A percentile compares a stretch with the other conserved stretches of the same genome.
Conservation (phyloP, 2,329 filamentous ascomycete genomes). For the Sarocladium oryzae region DNA sequence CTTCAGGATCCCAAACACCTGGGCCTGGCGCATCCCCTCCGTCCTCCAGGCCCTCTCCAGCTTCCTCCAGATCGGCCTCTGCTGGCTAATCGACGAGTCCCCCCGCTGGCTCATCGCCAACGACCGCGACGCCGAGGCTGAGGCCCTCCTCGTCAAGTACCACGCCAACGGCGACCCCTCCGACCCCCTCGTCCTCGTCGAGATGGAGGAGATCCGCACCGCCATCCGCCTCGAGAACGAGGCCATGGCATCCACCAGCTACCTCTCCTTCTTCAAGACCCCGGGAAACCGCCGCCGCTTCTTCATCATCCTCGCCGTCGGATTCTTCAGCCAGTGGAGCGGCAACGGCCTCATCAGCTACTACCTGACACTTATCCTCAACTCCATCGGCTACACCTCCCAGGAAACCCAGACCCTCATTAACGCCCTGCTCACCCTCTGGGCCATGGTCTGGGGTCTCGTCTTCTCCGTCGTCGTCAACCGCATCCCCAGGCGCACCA, state of each 20-base stretch:
- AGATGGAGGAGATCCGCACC: conserved; percentile 43
- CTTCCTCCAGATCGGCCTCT: conserved; percentile 33
- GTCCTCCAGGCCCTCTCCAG: conserved; percentile 43
- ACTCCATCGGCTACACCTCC: conserved; percentile 31
- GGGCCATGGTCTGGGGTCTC: conserved; percentile 35
- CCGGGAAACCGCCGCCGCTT: conserved; percentile 32
- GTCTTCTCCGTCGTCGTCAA: conserved; percentile 29
- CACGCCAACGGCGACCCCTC: conserved; percentile 41
- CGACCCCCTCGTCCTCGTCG: conserved; percentile 38
- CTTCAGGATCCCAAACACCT: conserved; percentile 22
- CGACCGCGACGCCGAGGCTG: conserved; percentile 43
- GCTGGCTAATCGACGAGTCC: conserved; percentile 50
- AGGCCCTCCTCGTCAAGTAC: conserved; percentile 42
- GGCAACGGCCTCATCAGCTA: conserved; percentile 36
- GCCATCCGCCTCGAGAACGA: conserved; percentile 39
- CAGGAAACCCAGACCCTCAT: conserved; percentile 33
- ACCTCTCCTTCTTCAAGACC: conserved; percentile 31
- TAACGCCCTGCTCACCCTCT: conserved; percentile 34
- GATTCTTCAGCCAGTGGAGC: conserved; percentile 33
- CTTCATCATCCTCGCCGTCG: conserved; percentile 33
- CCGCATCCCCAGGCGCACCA: conserved; percentile 29
- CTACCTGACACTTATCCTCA: conserved; percentile 32
- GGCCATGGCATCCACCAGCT: conserved; percentile 26
- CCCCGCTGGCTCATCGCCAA: conserved; percentile 52
- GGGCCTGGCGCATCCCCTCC: conserved; percentile 49